phyloP scores from a whole-genome alignment of 805 yeast species.

The Candida parachauliodes region DNA sequence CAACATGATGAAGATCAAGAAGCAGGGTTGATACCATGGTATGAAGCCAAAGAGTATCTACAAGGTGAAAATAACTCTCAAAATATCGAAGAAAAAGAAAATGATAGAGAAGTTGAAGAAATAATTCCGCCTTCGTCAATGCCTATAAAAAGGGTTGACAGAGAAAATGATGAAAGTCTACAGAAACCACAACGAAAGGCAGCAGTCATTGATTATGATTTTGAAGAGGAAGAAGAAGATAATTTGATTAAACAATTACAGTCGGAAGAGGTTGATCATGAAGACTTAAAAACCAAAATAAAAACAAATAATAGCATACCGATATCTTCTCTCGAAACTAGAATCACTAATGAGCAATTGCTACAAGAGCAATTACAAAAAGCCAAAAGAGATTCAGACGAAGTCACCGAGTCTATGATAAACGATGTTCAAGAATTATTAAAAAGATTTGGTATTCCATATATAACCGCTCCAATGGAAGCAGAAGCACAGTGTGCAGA shows the following conservation, averaged over 20 bases:
- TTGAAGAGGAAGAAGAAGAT: constrained; percentile 76
- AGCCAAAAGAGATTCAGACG: constrained; percentile 85
- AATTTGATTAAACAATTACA: constrained; percentile 57
- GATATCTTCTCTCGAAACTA: constrained; percentile 24
- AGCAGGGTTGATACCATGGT: constrained; percentile 51
- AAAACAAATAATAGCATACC: constrained; percentile 18
- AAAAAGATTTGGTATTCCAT: constrained; percentile 89
- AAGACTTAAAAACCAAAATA: constrained; percentile 46
- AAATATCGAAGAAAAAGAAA: constrained; percentile 5
- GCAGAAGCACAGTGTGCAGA: constrained; percentile 99
- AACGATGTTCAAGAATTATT: constrained; percentile 86
- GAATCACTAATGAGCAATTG: constrained; percentile 41
- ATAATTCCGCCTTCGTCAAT: constrained; percentile 3
- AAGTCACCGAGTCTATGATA: constrained; percentile 82
- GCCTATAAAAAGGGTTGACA: constrained; percentile 4
- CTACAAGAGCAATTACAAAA: constrained; percentile 61
- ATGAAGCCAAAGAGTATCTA: constrained; percentile 38
- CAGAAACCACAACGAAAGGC: constrained; percentile 11
- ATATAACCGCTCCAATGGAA: constrained; percentile 94
- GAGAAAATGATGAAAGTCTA: background rate
- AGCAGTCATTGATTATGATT: constrained; percentile 53
- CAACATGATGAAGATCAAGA: constrained; percentile 36
- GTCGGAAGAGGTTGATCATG: constrained; percentile 72
- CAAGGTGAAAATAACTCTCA: constrained; percentile 14
- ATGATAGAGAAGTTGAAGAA: constrained; percentile 13